Evolutionary conservation across 1,284 basidiomycete genomes (phyloP), one percentile per base, ranked within the genome.

Genomic region (Fomitopsis betulina): DNA sequence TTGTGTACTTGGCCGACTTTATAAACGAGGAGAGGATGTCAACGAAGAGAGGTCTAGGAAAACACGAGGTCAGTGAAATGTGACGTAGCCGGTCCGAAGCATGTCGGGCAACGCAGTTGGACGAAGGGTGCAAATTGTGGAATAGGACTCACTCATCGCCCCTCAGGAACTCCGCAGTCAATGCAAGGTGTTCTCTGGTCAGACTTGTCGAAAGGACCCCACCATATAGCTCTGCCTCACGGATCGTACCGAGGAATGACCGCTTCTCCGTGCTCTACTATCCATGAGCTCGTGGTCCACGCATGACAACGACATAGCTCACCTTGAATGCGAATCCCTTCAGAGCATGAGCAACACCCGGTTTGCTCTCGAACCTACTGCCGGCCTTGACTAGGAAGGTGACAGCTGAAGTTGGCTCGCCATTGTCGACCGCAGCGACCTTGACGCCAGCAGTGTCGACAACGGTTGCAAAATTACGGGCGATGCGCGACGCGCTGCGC

Each of bases 251-350:
- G 72, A 99, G 81, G 54, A 94, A 89, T 53, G 96, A 96, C 66
- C 94, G 87, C 68, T 87, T 85, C 62, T 79, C 78, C 47, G 92
- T 94, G 75, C 88, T 89, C 94, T 94, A 64, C 15, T 60, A 47
- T 23, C 51, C 37, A 35, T 45, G 49, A 56, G 47, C 37, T 23
- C 10, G 9, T 1, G 21, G 5, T 10, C 27, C 2, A 9, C 8
- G 33, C 30, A 32, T 10, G 43, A 19, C 25, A 23, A 5, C 21
- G 23, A 54, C 58, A 35, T 25, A 6, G 33, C 27, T 37, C 53
- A 96, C 95, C 90, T 96, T 97, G 87, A 95, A 97, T 60, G 94
- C 88, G 81, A 94, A 96, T 84, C 93, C 94, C 84, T 96, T 96
- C 74, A 97, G 82, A 63, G 87, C 87, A 79, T 96, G 91, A 9